phyloP scores from a whole-genome alignment of 2,329 filamentous ascomycete species.

The Aspergillus tamarii region DNA sequence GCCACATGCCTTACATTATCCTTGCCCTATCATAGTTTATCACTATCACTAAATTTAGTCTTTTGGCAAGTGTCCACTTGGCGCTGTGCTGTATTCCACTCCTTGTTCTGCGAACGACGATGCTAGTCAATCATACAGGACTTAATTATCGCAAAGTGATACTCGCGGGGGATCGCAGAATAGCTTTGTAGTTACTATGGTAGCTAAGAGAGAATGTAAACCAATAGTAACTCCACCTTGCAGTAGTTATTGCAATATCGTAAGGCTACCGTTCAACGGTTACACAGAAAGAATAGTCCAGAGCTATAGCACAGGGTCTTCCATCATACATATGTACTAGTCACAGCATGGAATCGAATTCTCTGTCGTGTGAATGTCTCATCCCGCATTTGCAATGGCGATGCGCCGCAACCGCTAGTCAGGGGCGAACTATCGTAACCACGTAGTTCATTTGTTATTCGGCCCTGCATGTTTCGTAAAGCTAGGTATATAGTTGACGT shows the following conservation, averaged over 20 bases:
- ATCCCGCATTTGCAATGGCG: too few species aligned
- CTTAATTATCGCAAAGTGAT: neutral
- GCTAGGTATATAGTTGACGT: too few species aligned
- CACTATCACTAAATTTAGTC: neutral
- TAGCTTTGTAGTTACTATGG: neutral
- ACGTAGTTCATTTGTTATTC: too few species aligned
- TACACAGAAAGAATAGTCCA: neutral
- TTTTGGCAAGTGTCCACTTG: neutral
- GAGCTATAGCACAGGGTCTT: too few species aligned
- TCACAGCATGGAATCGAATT: too few species aligned
- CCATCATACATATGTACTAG: too few species aligned
- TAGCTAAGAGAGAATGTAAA: neutral
- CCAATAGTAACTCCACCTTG: neutral
- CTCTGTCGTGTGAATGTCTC: too few species aligned
- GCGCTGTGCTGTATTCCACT: neutral
- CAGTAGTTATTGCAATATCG: neutral
- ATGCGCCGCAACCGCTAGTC: too few species aligned
- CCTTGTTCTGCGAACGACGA: neutral
- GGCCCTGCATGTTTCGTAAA: too few species aligned
- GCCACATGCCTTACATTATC: neutral
- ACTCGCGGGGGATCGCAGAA: neutral
- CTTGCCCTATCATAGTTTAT: neutral
- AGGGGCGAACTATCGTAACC: too few species aligned
- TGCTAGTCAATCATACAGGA: neutral
- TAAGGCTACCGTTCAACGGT: neutral